Percentiles rank a stretch among this genome's conserved stretches.
Conservation (phyloP, 306 rosid species). For the Dryas drummondii region DNA sequence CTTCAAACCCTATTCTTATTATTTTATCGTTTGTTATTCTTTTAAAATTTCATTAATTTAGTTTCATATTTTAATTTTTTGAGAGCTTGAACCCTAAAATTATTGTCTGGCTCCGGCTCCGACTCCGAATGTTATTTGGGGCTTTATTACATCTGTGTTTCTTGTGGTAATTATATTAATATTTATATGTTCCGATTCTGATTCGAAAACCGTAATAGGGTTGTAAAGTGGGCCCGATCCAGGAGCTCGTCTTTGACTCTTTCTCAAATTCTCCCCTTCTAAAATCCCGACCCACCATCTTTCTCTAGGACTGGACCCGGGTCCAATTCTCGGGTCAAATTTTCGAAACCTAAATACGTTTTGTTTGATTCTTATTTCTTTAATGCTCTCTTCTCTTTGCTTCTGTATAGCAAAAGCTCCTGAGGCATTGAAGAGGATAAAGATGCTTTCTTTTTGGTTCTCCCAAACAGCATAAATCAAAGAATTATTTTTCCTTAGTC, state of each 20-base stretch:
- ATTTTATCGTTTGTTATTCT: background rate
- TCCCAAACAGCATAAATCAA: background rate
- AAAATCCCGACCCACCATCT: slow-evolving; percentile 25
- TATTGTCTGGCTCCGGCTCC: slow-evolving; percentile 28
- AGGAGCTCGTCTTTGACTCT: background rate
- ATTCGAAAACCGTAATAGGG: slow-evolving; percentile 34
- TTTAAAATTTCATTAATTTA: background rate
- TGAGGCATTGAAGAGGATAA: background rate
- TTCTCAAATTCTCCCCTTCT: background rate
- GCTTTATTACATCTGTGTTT: background rate
- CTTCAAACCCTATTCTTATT: background rate
- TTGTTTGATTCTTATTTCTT: background rate
- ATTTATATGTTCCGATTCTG: slow-evolving; percentile 30
- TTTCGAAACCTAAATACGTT: background rate
- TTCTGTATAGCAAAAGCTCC: background rate
- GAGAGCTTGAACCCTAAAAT: slow-evolving; percentile 21
- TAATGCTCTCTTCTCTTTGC: background rate
- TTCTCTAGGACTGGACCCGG: slow-evolving; percentile 2
- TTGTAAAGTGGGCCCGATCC: slow-evolving; percentile 17
- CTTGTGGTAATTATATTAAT: background rate
- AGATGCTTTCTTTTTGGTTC: background rate
- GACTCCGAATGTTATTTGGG: slow-evolving; percentile 10
- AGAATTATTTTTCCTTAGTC: background rate
- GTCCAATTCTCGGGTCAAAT: slow-evolving; percentile 18
- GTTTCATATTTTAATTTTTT: background rate